A percentile compares a stretch with the other conserved stretches of the same genome.
Evolutionary conservation across 768 basidiomycete genomes (phyloP).

Genomic region (Hebeloma cylindrosporum): DNA sequence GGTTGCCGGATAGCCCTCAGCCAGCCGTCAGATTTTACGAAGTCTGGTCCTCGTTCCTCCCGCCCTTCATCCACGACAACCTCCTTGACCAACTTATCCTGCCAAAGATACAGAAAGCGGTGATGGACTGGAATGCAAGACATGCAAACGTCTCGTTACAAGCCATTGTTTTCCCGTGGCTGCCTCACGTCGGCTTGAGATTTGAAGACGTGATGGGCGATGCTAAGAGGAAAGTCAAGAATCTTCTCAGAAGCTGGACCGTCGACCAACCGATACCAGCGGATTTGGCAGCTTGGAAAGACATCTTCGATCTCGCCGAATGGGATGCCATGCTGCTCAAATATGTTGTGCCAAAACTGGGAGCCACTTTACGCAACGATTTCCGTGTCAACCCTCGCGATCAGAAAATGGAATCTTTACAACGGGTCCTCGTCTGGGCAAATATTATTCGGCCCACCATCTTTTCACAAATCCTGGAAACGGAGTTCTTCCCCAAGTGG

Average conservation of each 20-base stretch:
- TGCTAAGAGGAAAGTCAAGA: conserved; percentile 83
- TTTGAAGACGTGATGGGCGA: conserved; percentile 86
- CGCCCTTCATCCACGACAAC: conserved; percentile 91
- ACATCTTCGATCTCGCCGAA: conserved; percentile 76
- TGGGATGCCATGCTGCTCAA: conserved; percentile 94
- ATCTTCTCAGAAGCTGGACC: conserved; percentile 72
- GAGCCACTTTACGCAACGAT: conserved; percentile 74
- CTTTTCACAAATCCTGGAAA: conserved; percentile 81
- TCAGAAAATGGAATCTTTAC: conserved; percentile 84
- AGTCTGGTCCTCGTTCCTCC: conserved; percentile 84
- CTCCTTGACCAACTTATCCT: conserved; percentile 93
- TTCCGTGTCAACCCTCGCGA: conserved; percentile 89
- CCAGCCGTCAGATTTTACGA: conserved; percentile 84
- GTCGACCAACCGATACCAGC: conserved; percentile 69
- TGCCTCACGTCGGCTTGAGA: conserved; percentile 82
- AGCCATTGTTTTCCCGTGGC: conserved; percentile 91
- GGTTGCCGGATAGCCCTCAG: conserved; percentile 71
- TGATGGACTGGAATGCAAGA: conserved; percentile 80
- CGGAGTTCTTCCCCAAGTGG: conserved; percentile 98
- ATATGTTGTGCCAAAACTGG: conserved; percentile 90
- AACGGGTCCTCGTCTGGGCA: conserved; percentile 76
- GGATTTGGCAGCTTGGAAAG: conserved; percentile 81
- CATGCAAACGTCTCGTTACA: conserved; percentile 62
- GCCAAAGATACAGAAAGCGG: conserved; percentile 85
- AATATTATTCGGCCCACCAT: conserved; percentile 71